Evolutionary conservation across 192 early-diverging fungal species (phyloP).

Genomic region (Coemansia sp.): DNA sequence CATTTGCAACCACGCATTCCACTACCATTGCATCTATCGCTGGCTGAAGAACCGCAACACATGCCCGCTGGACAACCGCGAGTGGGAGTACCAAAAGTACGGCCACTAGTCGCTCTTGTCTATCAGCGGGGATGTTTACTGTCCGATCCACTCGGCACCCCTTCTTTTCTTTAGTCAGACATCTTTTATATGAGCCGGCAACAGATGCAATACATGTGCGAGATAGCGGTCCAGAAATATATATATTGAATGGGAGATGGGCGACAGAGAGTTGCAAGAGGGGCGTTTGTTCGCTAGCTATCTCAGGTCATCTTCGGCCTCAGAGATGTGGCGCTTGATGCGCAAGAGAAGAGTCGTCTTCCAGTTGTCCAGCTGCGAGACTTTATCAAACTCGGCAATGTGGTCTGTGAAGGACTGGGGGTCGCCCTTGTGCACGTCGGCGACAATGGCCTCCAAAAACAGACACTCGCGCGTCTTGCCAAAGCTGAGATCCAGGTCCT

Average conservation of each 20-base stretch:
- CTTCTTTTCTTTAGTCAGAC: neutral
- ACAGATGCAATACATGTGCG: neutral
- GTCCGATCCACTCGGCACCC: neutral
- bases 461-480: slow-evolving; percentile 76
- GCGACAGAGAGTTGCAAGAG: neutral
- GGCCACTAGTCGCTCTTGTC: slow-evolving; percentile 19
- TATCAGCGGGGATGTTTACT: neutral
- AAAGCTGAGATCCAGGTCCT: slow-evolving; percentile 85
- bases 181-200: too few species aligned
- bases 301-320: slow-evolving; percentile 58
- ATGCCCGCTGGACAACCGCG: slow-evolving; percentile 96
- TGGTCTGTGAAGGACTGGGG: slow-evolving; percentile 76
- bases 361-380: slow-evolving; percentile 94
- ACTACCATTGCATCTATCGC: slow-evolving; percentile 96
- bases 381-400: slow-evolving; percentile 77
- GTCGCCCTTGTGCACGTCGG: slow-evolving; percentile 73
- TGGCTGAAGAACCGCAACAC: slow-evolving; percentile 96
- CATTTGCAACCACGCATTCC: slow-evolving; percentile 97
- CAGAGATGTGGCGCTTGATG: slow-evolving; percentile 79
- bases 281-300: too few species aligned
- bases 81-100: slow-evolving; percentile 98
- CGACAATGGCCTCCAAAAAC: slow-evolving; percentile 68
- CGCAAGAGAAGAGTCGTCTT: slow-evolving; percentile 86
- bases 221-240: neutral
- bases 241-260: neutral